Conservation (phyloP, 768 basidiomycete genomes). For the Strobilomyces dryophilus region DNA sequence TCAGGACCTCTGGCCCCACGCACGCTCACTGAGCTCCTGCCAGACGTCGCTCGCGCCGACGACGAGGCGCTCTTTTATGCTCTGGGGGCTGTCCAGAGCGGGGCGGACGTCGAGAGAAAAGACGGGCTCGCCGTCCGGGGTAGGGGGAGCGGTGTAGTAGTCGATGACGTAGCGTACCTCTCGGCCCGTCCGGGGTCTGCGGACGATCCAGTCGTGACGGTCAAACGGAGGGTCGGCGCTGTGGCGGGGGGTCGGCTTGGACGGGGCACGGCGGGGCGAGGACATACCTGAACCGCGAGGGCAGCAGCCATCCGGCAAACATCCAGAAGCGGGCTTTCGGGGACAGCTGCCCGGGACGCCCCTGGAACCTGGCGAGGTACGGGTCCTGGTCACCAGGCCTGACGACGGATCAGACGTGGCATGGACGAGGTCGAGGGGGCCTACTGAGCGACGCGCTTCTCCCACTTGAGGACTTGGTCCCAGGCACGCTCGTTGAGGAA, state of each 20-base stretch:
- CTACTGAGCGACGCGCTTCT: constrained; percentile 48
- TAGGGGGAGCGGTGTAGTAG: constrained; percentile 92
- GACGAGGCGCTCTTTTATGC: constrained; percentile 67
- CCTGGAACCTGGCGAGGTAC: constrained; percentile 80
- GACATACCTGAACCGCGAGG: constrained; percentile 83
- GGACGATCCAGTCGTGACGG: constrained; percentile 96
- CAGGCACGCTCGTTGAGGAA: constrained; percentile 97
- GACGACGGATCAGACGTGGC: constrained; percentile 5
- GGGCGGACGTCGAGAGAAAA: constrained; percentile 96
- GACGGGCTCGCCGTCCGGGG: constrained; percentile 88
- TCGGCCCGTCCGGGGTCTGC: constrained; percentile 70
- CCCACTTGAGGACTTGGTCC: constrained; percentile 93
- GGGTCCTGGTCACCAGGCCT: constrained; percentile 58
- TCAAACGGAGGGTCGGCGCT: constrained; percentile 95
- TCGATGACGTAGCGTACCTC: constrained; percentile 97
- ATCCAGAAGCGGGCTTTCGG: constrained; percentile 90
- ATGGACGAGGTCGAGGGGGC: neutral
- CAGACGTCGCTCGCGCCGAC: constrained; percentile 70
- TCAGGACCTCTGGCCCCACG: constrained; percentile 18
- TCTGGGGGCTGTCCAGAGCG: constrained; percentile 81
- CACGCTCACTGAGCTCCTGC: constrained; percentile 36
- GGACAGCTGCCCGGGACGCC: constrained; percentile 87
- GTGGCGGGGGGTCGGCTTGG: constrained; percentile 2
- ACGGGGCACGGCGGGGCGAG: neutral
- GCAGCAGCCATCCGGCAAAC: constrained; percentile 85